phyloP scores from a whole-genome alignment of 2,329 filamentous ascomycete species.

The Cladosporium sp. region DNA sequence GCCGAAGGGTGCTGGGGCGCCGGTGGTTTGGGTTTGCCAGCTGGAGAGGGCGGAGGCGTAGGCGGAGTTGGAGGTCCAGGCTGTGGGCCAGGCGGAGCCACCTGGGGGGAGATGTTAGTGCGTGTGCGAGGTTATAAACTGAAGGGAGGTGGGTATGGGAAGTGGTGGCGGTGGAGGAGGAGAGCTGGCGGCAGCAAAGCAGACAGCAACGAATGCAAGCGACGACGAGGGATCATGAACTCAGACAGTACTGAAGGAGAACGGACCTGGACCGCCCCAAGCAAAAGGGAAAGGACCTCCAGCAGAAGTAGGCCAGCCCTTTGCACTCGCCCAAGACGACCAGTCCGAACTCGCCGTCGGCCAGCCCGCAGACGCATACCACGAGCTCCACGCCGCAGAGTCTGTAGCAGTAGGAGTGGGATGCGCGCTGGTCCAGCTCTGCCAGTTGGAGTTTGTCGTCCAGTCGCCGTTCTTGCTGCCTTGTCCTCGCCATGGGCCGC shows the following conservation, averaged over 20 bases:
- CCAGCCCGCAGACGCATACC: slow-evolving; percentile 17
- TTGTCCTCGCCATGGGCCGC: slow-evolving; percentile 12
- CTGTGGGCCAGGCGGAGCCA: slow-evolving; percentile 29
- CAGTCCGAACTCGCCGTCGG: slow-evolving; percentile 27
- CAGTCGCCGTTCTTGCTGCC: slow-evolving; percentile 5
- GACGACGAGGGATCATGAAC: neutral
- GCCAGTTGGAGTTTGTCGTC: slow-evolving; percentile 16
- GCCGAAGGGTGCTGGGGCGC: slow-evolving; percentile 29
- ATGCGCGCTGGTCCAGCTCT: slow-evolving; percentile 15
- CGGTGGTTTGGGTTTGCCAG: slow-evolving; percentile 22
- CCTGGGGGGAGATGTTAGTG: slow-evolving; percentile 7
- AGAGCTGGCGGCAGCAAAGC: slow-evolving; percentile 8
- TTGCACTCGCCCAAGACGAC: slow-evolving; percentile 26
- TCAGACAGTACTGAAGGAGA: slow-evolving; percentile 5
- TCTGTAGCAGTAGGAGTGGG: slow-evolving; percentile 14
- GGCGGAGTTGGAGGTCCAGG: slow-evolving; percentile 26
- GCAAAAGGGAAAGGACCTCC: slow-evolving; percentile 20
- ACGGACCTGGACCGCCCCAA: slow-evolving; percentile 15
- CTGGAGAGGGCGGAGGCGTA: slow-evolving; percentile 25
- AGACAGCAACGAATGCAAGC: slow-evolving; percentile 18
- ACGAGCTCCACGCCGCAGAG: slow-evolving; percentile 15
- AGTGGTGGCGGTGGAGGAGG: neutral
- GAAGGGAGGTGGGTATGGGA: neutral
- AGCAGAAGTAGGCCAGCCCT: slow-evolving; percentile 19
- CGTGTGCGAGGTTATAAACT: neutral